Conservation (phyloP, 2,329 filamentous ascomycete species). For the Davidsoniella virescens region DNA sequence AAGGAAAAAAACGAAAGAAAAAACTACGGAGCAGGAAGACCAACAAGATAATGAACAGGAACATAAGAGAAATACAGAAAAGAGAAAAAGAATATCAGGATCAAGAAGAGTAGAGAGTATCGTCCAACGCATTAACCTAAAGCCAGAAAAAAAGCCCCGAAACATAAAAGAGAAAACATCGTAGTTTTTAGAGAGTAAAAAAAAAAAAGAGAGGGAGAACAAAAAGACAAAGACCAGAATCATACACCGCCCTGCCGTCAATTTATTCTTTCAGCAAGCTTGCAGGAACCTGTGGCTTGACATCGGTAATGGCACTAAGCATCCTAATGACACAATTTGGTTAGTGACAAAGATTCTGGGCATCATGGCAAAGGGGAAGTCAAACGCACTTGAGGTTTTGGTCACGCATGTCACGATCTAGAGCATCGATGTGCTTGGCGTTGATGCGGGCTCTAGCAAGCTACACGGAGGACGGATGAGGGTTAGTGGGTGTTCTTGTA, state of each 20-base stretch:
- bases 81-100: neutral
- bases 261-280: constrained; percentile 4
- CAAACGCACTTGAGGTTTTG: constrained; percentile 31
- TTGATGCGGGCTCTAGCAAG: constrained; percentile 21
- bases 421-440: constrained; percentile 33
- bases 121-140: no score
- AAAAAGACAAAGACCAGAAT: no score
- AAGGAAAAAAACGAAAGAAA: no score
- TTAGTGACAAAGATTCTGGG: constrained; percentile 14
- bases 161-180: no score
- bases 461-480: constrained; percentile 7
- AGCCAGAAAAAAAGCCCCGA: no score
- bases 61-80: neutral
- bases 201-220: no score
- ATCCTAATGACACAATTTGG: constrained; percentile 13
- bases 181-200: no score
- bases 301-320: constrained; percentile 10
- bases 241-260: no score
- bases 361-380: neutral
- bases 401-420: constrained; percentile 40
- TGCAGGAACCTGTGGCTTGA: constrained; percentile 10
- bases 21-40: no score
- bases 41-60: no score
- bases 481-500: no score
- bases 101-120: neutral